phyloP scores from a whole-genome alignment of 441 rosid genomes.

The Erodium trifolium region DNA sequence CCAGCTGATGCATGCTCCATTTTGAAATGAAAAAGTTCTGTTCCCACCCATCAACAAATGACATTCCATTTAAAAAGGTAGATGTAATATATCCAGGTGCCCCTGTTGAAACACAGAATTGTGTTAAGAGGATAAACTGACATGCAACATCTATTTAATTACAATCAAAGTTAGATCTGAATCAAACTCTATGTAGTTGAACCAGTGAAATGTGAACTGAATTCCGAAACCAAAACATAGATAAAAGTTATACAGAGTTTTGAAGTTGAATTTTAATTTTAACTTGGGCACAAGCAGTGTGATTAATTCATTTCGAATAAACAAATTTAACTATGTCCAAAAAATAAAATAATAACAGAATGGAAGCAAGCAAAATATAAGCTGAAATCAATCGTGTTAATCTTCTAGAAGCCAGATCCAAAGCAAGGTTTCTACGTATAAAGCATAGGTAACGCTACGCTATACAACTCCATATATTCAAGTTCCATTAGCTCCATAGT shows the following conservation, averaged over 20 bases:
- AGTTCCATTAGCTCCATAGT: background rate
- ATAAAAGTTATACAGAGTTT: background rate
- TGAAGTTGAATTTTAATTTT: constrained; percentile 1
- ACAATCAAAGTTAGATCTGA: background rate
- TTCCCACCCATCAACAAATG: constrained; percentile 97
- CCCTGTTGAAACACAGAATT: constrained; percentile 36
- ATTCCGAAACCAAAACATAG: background rate
- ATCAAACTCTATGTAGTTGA: background rate
- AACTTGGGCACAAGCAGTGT: background rate
- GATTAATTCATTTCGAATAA: background rate
- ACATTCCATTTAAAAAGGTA: constrained; percentile 80
- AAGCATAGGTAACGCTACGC: background rate
- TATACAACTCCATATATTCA: background rate
- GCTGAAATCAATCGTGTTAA: background rate
- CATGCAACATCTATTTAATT: background rate
- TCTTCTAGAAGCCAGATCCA: background rate
- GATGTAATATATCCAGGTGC: constrained; percentile 88
- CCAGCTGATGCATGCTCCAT: constrained; percentile 99
- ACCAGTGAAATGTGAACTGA: background rate
- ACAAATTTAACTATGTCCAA: background rate
- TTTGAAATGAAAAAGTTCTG: constrained; percentile 92
- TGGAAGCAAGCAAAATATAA: background rate
- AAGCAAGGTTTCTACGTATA: background rate
- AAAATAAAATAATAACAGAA: background rate
- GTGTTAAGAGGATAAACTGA: background rate